Evolutionary conservation across 331 rosid species (phyloP), one percentile per base, ranked within the genome.

Genomic region (Spiraea crenata): DNA sequence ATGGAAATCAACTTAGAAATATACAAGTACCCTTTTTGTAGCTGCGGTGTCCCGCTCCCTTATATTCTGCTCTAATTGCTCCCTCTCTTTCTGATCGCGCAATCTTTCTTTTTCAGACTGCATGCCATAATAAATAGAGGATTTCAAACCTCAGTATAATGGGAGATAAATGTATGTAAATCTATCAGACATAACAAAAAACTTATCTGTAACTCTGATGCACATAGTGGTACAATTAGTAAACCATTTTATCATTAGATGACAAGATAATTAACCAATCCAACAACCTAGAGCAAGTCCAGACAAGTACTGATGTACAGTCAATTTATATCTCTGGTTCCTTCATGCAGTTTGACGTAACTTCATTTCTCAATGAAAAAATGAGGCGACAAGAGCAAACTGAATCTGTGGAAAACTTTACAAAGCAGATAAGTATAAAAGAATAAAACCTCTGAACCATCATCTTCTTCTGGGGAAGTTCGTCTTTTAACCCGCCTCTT

Each of bases 61-160:
- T 74, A 93, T 14, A 76, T 89, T 89, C 62, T 35, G 79, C 85
- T 91, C 97, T 57, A 93, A 74, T 84, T 93, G 87, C 71, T 93
- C 97, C 84, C 87, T 85, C 77, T 89, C 99, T 81, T 79, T 91
- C 81, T 87, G 99, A 84, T 93, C 99, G 65, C 87, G 95, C 79
- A 89, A 54, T 67, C 88, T 85, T 75, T 93, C 99, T 81, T 93
- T 97, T 58, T 91, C 96, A 6, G 96, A 93, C 96, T 93, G 86
- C 79, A 82, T 44, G 44, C 63, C 64, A 56, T 76, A 56, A 65
- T 40, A 72, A 54, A 70, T 12, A 17, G 65, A 76, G 44, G 42
- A 34, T n/a, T 71, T 64, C 45, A 67, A 74, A 56, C 59, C 62
- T 54, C 56, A 70, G 13, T 39, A 57, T 40, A 20, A n/a, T 25